These are phyloP conservation scores for Candida tallmaniae DNA, from an alignment of 805 yeast genomes.

Conservation along the genomic window DNA sequence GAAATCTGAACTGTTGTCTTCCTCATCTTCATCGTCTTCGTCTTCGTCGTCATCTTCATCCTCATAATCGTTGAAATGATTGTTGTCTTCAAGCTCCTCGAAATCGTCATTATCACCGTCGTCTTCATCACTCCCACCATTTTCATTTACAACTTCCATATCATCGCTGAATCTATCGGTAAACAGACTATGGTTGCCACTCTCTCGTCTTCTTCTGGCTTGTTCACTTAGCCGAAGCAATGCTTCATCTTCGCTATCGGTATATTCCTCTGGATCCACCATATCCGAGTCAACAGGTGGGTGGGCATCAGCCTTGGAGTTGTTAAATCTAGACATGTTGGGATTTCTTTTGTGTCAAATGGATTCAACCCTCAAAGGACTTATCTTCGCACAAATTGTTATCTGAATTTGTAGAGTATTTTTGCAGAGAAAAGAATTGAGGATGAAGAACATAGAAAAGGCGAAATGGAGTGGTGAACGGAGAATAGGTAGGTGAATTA, in stretches of 20 bases:
- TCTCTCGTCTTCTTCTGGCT: slow-evolving; percentile 15
- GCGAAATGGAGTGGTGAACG: too few relatives aligned
- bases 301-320: too few relatives aligned
- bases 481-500: too few relatives aligned
- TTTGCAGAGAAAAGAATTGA: too few relatives aligned
- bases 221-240: slow-evolving; percentile 39
- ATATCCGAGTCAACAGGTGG: slow-evolving; percentile 9
- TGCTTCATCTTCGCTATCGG: slow-evolving; percentile 19
- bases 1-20: slow-evolving; percentile 6
- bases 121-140: slow-evolving; percentile 11
- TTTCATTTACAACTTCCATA: slow-evolving; percentile 7
- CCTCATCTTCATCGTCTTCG: slow-evolving; percentile 14
- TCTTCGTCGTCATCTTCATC: slow-evolving; percentile 4
- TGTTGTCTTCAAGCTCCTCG: not conserved
- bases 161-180: slow-evolving; percentile 2
- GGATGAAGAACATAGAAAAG: too few relatives aligned
- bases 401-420: too few relatives aligned
- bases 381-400: too few relatives aligned
- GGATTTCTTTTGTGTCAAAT: too few relatives aligned
- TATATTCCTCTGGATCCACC: slow-evolving; percentile 8
- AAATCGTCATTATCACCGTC: slow-evolving; percentile 7
- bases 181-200: not conserved
- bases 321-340: too few relatives aligned
- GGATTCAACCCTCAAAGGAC: too few relatives aligned
- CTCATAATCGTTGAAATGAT: not conserved